Evolutionary conservation across 768 basidiomycete species (phyloP).

Genomic region (Russula earlei): DNA sequence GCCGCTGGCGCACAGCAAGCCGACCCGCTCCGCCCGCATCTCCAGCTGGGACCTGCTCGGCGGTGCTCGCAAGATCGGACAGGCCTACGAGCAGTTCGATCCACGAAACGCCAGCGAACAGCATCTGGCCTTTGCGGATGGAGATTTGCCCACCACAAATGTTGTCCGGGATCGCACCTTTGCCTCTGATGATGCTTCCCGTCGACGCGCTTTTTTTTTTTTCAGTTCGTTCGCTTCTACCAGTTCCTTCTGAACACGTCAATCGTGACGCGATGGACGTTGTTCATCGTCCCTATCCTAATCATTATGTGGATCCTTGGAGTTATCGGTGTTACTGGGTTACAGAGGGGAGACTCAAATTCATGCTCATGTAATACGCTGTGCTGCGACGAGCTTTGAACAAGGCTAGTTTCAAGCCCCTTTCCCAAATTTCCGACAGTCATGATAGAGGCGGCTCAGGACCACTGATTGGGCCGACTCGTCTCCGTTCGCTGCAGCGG

Average conservation of each 20-base stretch:
- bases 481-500: too few species aligned
- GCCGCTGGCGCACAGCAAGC: too few species aligned
- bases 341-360: slow-evolving; percentile 41
- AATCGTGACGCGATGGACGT: slow-evolving; percentile 68
- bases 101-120: slow-evolving; percentile 40
- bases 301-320: slow-evolving; percentile 64
- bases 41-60: slow-evolving; percentile 44
- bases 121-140: slow-evolving; percentile 49
- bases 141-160: slow-evolving; percentile 50
- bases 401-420: too few species aligned
- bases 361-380: too few species aligned
- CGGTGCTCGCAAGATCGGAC: slow-evolving; percentile 43
- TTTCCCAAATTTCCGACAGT: too few species aligned
- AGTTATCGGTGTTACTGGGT: slow-evolving; percentile 52
- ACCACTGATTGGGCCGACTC: too few species aligned
- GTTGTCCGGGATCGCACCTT: too few species aligned
- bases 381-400: too few species aligned
- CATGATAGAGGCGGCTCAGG: too few species aligned
- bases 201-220: too few species aligned
- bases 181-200: too few species aligned
- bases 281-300: slow-evolving; percentile 70
- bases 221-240: slow-evolving; percentile 57
- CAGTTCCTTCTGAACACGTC: slow-evolving; percentile 67
- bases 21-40: slow-evolving; percentile 6
- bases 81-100: slow-evolving; percentile 51